phyloP scores from a whole-genome alignment of 148 eudicot species.

The Nyssa sinensis region DNA sequence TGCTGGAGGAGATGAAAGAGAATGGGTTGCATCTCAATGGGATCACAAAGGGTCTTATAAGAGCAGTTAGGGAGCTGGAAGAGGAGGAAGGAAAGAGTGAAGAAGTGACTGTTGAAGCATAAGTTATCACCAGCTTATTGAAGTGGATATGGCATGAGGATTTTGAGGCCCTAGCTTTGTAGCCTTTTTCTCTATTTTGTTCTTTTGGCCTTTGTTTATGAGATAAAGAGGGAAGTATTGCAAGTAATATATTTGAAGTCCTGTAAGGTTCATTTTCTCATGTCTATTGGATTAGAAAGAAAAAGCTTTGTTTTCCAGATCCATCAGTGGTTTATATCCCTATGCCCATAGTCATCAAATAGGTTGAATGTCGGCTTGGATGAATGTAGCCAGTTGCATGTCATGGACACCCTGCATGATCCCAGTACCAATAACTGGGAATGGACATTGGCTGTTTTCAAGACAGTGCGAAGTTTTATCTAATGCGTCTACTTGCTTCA shows the following conservation, averaged over 20 bases:
- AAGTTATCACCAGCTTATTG: slow-evolving; percentile 14
- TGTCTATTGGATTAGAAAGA: slow-evolving; percentile 1
- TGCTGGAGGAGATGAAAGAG: slow-evolving; percentile 61
- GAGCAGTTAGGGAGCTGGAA: slow-evolving; percentile 70
- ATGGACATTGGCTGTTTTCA: too few relatives aligned
- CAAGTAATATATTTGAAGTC: neutral
- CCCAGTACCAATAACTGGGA: too few relatives aligned
- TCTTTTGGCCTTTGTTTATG: neutral
- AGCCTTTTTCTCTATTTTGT: neutral
- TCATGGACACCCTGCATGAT: too few relatives aligned
- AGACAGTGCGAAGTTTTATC: too few relatives aligned
- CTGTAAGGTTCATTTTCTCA: neutral
- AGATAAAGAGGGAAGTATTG: slow-evolving; percentile 10
- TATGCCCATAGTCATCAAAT: neutral
- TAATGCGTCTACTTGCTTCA: too few relatives aligned
- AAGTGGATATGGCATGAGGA: neutral
- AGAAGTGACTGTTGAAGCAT: slow-evolving; percentile 33
- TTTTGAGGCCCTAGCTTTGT: neutral
- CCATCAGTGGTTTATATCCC: neutral
- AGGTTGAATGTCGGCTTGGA: neutral
- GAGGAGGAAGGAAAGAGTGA: slow-evolving; percentile 35
- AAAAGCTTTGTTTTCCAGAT: neutral
- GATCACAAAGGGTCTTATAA: slow-evolving; percentile 61
- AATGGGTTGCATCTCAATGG: slow-evolving; percentile 70
- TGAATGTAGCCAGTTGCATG: neutral